phyloP scores from a whole-genome alignment of 371 early-diverging fungal genomes.

The Quaeritorhiza haematococci region DNA sequence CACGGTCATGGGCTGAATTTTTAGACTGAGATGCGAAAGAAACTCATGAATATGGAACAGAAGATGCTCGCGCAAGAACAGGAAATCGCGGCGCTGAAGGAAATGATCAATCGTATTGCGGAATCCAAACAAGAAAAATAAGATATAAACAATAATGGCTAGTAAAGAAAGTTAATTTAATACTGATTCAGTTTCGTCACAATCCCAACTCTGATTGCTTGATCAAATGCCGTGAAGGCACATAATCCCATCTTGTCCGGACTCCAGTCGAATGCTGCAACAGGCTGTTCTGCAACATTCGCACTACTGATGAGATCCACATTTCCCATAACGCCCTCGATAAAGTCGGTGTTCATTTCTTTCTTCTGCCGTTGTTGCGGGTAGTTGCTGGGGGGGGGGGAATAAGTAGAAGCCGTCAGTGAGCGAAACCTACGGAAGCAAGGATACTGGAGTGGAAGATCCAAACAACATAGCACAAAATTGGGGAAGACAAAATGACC shows the following conservation, averaged over 20 bases:
- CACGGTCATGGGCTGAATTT: too few relatives aligned
- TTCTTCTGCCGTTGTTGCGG: slow-evolving; percentile 34
- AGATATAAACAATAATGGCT: too few relatives aligned
- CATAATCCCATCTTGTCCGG: slow-evolving; percentile 48
- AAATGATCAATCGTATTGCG: too few relatives aligned
- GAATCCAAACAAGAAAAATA: too few relatives aligned
- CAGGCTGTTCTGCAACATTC: slow-evolving; percentile 48
- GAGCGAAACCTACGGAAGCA: too few relatives aligned
- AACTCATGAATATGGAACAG: too few relatives aligned
- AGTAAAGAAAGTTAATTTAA: too few relatives aligned
- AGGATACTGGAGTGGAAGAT: too few relatives aligned
- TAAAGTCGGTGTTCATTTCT: slow-evolving; percentile 24
- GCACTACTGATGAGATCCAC: slow-evolving; percentile 32
- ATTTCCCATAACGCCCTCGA: slow-evolving; percentile 34
- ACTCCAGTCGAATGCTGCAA: slow-evolving; percentile 46
- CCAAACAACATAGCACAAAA: neutral
- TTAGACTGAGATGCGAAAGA: too few relatives aligned
- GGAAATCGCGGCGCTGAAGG: too few relatives aligned
- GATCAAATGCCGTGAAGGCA: slow-evolving; percentile 48
- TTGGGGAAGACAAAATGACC: neutral
- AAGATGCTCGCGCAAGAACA: too few relatives aligned
- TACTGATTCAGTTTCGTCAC: slow-evolving; percentile 47
- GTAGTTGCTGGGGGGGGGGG: slow-evolving; percentile 29
- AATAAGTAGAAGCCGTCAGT: neutral
- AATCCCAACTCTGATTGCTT: slow-evolving; percentile 42